Percentiles rank a stretch among this genome's conserved stretches.
These are phyloP conservation scores for Dactylellina haptotyla DNA, from an alignment of 2,329 filamentous ascomycete genomes.

Conservation along the genomic window DNA sequence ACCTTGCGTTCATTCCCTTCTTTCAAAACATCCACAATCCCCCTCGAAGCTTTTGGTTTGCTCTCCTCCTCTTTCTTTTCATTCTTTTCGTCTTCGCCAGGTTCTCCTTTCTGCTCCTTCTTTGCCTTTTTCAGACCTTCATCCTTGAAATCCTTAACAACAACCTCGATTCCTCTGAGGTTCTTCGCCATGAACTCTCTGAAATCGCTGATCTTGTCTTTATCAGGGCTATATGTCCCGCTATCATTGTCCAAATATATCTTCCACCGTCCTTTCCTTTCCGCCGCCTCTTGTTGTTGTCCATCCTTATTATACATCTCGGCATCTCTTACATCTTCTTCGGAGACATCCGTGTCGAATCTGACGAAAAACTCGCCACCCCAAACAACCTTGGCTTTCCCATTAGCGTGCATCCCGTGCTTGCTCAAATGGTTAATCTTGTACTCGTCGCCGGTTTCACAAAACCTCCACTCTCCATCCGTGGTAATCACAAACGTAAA, in stretches of 20 bases:
- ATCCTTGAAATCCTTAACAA: conserved; percentile 43
- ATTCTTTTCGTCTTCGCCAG: background rate
- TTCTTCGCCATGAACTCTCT: conserved; percentile 50
- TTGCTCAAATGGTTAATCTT: conserved; percentile 53
- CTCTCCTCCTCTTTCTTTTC: background rate
- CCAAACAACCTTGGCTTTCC: conserved; percentile 37
- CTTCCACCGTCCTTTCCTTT: conserved; percentile 26
- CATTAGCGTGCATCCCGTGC: conserved; percentile 49
- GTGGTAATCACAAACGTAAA: conserved; percentile 51
- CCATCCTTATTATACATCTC: conserved; percentile 26
- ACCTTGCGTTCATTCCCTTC: conserved; percentile 18
- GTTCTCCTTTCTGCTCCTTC: conserved; percentile 41
- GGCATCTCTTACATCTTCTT: conserved; percentile 18
- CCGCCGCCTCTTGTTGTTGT: background rate
- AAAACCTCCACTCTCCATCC: conserved; percentile 50
- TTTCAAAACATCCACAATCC: conserved; percentile 14
- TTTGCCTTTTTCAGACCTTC: conserved; percentile 36
- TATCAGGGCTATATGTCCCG: conserved; percentile 38
- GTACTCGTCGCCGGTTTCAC: conserved; percentile 50
- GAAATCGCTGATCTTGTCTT: conserved; percentile 33
- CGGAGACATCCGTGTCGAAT: conserved; percentile 1
- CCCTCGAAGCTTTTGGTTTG: background rate
- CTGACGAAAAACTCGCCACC: conserved; percentile 46
- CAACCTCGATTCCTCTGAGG: conserved; percentile 43
- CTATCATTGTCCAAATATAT: conserved; percentile 53